Base-by-base conservation (phyloP, 345 rosid species). In the Bretschneidera sinensis region DNA sequence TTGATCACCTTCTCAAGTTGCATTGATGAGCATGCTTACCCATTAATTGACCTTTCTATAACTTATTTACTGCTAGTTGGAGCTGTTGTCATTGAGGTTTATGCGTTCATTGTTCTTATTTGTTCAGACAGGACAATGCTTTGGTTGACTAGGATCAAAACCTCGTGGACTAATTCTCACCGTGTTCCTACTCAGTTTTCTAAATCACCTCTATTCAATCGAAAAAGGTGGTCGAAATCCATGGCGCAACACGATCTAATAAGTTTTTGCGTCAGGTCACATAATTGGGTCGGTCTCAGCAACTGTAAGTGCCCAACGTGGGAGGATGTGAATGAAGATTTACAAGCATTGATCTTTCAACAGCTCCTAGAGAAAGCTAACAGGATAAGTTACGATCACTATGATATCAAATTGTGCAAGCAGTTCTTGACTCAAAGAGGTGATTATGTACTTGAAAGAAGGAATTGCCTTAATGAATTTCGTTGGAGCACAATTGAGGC, bases 401-500 rank as follows among this genome's bases (percentile, higher is more conserved):
- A 24, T 10, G 34, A 24, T 8, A 11, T 54, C 4, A 24, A 31
- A 24, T 16, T 2, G 16, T 64, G 55, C 60, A 55, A 55, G 28
- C 28, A 11, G 21, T 33, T 52, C 14, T 51, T 56, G 7, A 62
- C 6, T 10, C 21, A 45, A 43, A 51, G 74, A 55, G 78, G 74
- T 9, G 43, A 74, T 24, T 51, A 59, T 55, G 47, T 66, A 2
- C 43, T 74, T 0, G 5, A 25, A 17, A 25, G 22, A 34, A 25
- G 13, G 13, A 11, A 19, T 9, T 24, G 45, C 17, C 14, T 0
- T n/a, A n/a, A n/a, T 0, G 43, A 55, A 28, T 33, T 51, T 31
- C 21, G n/a, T 0, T 68, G 78, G 74, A 64, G 67, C 57, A 51
- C 68, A 22, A 15, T 54, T 7, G 52, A 63, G 18, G 14, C 52